Evolutionary conservation across 495 filamentous ascomycete species (phyloP), one percentile per base, ranked within the genome.

Genomic region (Talaromyces proteolyticus): DNA sequence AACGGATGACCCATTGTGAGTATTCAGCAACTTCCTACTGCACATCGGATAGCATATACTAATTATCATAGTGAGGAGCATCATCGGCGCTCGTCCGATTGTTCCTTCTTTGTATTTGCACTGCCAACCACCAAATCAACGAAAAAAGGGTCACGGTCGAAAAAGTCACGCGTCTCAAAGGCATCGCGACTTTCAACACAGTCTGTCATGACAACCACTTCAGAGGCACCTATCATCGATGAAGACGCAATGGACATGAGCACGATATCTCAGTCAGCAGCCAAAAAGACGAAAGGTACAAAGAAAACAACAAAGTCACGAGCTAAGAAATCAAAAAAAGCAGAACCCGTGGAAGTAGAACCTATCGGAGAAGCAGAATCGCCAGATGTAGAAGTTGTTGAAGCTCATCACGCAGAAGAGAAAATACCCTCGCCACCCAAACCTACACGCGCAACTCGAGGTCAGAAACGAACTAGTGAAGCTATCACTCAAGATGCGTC

Each of bases 1-100:
- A 11, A 84, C 85, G 55, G 92, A 97, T 64, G 83, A 92, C 57
- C 92, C 92, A 57, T 77, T 79, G 85, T 91, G 66, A 70, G 87
- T 63, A 19, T 7, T 26, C n/a, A 2, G 42, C 52, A 44, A 52
- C 48, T 49, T 56, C 48, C 61, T 55, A 54, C 50, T 42, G n/a
- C 19, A 42, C 14, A 16, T 34, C 49, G 12, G 52, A 43, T 43
- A 55, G n/a, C n/a, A 52, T 63, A 41, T 53, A 69, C 68, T 62
- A 56, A 64, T 42, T 20, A 40, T 21, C 20, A 12, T 44, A 95
- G 90, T 62, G 83, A 92, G 48, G 93, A 98, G 64, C 93, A 98
- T 58, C 77, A 79, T 53, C 80, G 80, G 18, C 86, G 93, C 46
- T 84, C 85, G 3, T 78, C 87, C 1, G 73, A 85, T 25, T 98